phyloP scores from a whole-genome alignment of 306 rosid genomes.

The Astragalus membranaceus region DNA sequence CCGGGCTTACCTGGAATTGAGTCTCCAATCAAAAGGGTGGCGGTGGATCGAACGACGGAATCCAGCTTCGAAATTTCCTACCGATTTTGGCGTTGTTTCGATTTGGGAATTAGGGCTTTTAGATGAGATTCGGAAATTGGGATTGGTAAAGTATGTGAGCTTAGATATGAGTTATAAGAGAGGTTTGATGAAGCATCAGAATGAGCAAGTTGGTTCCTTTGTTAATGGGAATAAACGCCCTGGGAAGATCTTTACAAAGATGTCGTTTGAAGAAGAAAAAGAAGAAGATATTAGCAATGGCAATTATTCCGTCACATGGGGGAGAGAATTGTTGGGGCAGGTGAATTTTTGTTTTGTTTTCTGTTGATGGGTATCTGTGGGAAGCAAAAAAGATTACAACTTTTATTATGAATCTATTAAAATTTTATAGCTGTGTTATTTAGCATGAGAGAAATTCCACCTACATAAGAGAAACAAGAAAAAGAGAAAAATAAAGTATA shows the following conservation, averaged over 20 bases:
- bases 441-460: neutral
- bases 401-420: neutral
- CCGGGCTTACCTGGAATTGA: constrained; percentile 49
- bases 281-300: constrained; percentile 22
- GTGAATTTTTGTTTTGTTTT: constrained; percentile 25
- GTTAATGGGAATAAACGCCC: constrained; percentile 73
- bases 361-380: neutral
- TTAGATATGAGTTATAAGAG: constrained; percentile 60
- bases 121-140: constrained; percentile 45
- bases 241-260: constrained; percentile 78
- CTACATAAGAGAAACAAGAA: neutral
- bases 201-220: constrained; percentile 49
- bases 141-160: constrained; percentile 70
- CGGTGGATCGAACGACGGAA: constrained; percentile 80
- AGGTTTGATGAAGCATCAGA: constrained; percentile 29
- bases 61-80: constrained; percentile 68
- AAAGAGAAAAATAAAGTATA: neutral
- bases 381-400: neutral
- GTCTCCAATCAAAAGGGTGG: constrained; percentile 57
- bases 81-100: constrained; percentile 83
- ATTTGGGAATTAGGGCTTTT: constrained; percentile 39
- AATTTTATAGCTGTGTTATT: neutral
- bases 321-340: constrained; percentile 63
- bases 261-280: constrained; percentile 69
- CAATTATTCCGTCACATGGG: constrained; percentile 44